These are phyloP conservation scores for Anastatica hierochuntica DNA, from an alignment of 345 rosid species.

Conservation along the genomic window DNA sequence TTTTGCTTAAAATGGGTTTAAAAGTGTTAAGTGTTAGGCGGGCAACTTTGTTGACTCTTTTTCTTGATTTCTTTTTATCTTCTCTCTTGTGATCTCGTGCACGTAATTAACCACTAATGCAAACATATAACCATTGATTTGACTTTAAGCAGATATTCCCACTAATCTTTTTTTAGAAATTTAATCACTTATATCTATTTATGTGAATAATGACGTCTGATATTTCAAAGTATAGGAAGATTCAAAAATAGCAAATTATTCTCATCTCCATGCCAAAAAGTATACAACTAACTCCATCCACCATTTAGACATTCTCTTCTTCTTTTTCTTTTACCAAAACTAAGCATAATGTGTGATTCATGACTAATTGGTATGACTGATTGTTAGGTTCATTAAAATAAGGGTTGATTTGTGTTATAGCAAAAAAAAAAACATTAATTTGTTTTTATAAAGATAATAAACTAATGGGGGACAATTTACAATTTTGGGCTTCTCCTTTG, in stretches of 20 bases:
- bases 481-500: too few relatives aligned
- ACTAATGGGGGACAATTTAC: too few relatives aligned
- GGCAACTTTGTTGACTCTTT: conserved; percentile 28
- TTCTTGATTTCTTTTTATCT: neutral
- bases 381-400: neutral
- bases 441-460: too few relatives aligned
- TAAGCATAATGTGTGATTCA: neutral
- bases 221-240: too few relatives aligned
- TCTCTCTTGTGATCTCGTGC: conserved; percentile 21
- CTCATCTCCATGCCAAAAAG: conserved; percentile 19
- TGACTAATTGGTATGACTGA: conserved; percentile 14
- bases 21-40: conserved; percentile 18
- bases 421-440: too few relatives aligned
- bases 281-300: conserved; percentile 26
- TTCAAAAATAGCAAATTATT: too few relatives aligned
- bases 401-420: too few relatives aligned
- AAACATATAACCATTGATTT: conserved; percentile 1
- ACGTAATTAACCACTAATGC: conserved; percentile 17
- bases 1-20: conserved; percentile 11
- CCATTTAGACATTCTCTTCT: conserved; percentile 12
- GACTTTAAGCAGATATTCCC: too few relatives aligned
- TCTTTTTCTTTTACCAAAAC: neutral
- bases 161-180: too few relatives aligned
- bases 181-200: conserved; percentile 1
- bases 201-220: neutral